These are phyloP conservation scores for Aureobasidium vineae DNA, from an alignment of 2,329 filamentous ascomycete genomes.

Conservation along the genomic window DNA sequence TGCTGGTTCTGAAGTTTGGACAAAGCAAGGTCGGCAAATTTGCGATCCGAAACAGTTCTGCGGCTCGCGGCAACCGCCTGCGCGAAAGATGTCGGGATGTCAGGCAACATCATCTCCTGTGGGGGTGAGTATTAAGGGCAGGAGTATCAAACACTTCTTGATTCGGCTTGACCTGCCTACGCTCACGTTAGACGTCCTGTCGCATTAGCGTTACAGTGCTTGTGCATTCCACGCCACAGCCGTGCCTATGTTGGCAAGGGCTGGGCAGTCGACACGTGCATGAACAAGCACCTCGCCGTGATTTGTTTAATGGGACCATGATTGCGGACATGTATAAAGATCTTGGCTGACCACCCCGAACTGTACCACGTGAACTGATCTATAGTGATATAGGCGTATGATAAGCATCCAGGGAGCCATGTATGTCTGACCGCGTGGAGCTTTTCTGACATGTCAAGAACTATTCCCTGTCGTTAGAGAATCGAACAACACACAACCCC, in stretches of 20 bases:
- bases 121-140: not conserved
- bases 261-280: constrained; percentile 17
- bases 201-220: constrained; percentile 24
- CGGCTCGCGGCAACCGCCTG: not conserved
- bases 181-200: not conserved
- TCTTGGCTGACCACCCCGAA: not conserved
- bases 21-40: not conserved
- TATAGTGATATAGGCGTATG: not conserved
- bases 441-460: constrained; percentile 6
- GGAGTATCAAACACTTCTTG: not conserved
- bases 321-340: not conserved
- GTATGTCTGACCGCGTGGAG: constrained; percentile 6
- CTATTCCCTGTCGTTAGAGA: not conserved
- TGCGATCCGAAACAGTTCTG: constrained; percentile 6
- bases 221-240: constrained; percentile 12
- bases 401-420: not conserved
- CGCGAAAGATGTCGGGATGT: not conserved
- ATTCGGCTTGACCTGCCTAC: constrained; percentile 11
- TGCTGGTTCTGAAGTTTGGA: not conserved
- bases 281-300: not conserved
- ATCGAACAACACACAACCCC: constrained; percentile 4
- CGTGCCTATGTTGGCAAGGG: constrained; percentile 13
- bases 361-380: not conserved
- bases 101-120: constrained; percentile 1
- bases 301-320: not conserved